phyloP scores from a whole-genome alignment of 2,329 filamentous ascomycete genomes.

The Neurospora sp. region DNA sequence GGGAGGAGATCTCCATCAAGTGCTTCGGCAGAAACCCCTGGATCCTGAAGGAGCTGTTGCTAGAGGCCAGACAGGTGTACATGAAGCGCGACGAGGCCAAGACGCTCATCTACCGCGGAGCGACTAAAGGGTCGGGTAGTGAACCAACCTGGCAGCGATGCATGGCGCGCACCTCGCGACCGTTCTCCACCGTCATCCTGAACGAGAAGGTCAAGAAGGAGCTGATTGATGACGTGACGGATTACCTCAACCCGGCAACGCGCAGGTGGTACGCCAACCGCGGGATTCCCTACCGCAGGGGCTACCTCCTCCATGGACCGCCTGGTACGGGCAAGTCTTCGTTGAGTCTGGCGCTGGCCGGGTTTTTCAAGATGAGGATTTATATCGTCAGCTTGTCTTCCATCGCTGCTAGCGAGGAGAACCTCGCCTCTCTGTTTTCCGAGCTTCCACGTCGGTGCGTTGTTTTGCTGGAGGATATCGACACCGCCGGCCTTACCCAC shows the following conservation, averaged over 20 bases:
- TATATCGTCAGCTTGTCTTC: conserved; percentile 64
- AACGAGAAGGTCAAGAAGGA: conserved; percentile 50
- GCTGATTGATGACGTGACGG: conserved; percentile 49
- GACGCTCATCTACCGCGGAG: conserved; percentile 56
- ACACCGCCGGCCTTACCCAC: conserved; percentile 60
- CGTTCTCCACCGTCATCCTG: conserved; percentile 57
- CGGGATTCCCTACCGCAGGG: conserved; percentile 76
- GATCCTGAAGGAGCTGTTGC: conserved; percentile 51
- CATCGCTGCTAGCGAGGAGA: conserved; percentile 53
- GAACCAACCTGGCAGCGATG: conserved; percentile 51
- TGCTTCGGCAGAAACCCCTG: conserved; percentile 52
- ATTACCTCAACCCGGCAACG: conserved; percentile 54
- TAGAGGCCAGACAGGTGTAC: conserved; percentile 47
- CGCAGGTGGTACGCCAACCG: conserved; percentile 74
- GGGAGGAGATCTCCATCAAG: conserved; percentile 50
- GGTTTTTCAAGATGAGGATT: conserved; percentile 59
- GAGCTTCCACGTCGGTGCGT: conserved; percentile 61
- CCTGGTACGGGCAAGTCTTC: conserved; percentile 74
- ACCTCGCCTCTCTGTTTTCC: conserved; percentile 52
- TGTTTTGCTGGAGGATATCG: conserved; percentile 68
- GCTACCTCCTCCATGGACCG: conserved; percentile 73
- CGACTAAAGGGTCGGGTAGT: conserved; percentile 27
- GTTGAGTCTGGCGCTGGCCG: conserved; percentile 59
- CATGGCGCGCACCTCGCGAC: conserved; percentile 49
- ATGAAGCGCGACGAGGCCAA: conserved; percentile 49